Base-by-base conservation (phyloP, 371 early-diverging fungal species). In the Rhizopus delemar region DNA sequence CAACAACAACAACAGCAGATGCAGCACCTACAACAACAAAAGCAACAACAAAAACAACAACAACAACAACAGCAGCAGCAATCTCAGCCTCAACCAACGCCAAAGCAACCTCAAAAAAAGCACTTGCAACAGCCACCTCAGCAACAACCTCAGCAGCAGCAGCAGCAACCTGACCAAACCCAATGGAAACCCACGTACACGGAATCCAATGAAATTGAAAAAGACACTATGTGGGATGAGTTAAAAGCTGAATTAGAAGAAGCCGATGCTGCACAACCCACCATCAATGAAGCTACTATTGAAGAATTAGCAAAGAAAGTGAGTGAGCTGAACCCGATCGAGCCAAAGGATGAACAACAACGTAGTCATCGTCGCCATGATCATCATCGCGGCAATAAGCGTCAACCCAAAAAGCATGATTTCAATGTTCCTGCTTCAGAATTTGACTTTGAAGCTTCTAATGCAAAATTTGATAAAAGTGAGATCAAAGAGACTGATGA, bases 401-500 rank as follows among this genome's bases (percentile, higher is more conserved):
- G 51, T 35, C 29, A 54, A 63, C 41, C 70, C 73, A 49, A 74
- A 72, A 60, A 68, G 51, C 62, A 68, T 34, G 81, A 81, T 32
- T 71, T 87, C 13, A 73, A 78, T 41, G 82, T 96, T 41, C 96
- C 97, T 29, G 78, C 87, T 48, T 86, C 90, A 3, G 97, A 96
- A 62, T 98, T 94, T 71, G 95, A 98, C 69, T 97, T 98, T 77
- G 95, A 94, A 70, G 82, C 88, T 2, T 81, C 93, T 28, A 97
- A 96, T 67, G 94, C 95, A 34, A 94, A 96, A 73, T 93, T 95
- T 70, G 84, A 95, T 72, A 93, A 94, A 72, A 81, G 85, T 12
- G 89, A 92, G 32, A 68, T 93, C 41, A 74, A 82, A 34, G 83
- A 90, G 66, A 64, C 71, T 43, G 56, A 66, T 12, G 80, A 73